Evolutionary conservation across 2,329 filamentous ascomycete genomes (phyloP).

Genomic region (Botryosphaeria agaves): DNA sequence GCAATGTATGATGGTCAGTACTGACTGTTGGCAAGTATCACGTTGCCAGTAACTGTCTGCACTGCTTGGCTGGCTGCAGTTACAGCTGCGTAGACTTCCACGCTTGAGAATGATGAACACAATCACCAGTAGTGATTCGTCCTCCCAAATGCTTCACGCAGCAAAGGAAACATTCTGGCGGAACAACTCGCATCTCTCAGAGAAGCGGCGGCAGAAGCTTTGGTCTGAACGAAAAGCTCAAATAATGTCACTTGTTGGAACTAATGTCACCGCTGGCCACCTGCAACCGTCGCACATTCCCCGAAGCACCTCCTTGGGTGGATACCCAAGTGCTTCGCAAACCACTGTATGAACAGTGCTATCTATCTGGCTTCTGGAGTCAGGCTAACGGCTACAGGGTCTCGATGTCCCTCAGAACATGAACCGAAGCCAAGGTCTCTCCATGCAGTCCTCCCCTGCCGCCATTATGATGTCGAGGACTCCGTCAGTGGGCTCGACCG

Average conservation of each 20-base stretch:
- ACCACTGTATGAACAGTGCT: background rate
- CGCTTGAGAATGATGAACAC: no score
- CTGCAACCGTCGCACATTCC: slow-evolving; percentile 1
- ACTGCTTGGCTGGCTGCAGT: no score
- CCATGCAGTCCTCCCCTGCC: slow-evolving; percentile 14
- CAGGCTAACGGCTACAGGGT: slow-evolving; percentile 4
- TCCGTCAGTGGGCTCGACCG: slow-evolving; percentile 9
- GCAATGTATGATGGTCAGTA: no score
- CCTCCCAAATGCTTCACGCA: no score
- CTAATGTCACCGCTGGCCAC: background rate
- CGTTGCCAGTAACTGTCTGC: no score
- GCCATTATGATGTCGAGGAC: slow-evolving; percentile 12
- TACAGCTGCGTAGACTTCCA: no score
- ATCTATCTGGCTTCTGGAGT: slow-evolving; percentile 1
- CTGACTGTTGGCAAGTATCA: no score
- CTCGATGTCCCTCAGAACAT: slow-evolving; percentile 17
- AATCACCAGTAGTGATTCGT: no score
- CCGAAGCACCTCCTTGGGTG: slow-evolving; percentile 1
- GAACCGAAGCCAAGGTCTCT: no score
- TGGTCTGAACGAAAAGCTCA: no score
- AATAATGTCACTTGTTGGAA: no score
- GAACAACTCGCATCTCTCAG: slow-evolving; percentile 14
- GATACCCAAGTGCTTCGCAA: background rate
- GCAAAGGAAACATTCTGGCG: slow-evolving; percentile 19
- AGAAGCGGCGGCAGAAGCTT: slow-evolving; percentile 16